A percentile compares a stretch with the other conserved stretches of the same genome.
Evolutionary conservation across 345 rosid species (phyloP).

Genomic region (Triadica sebifera): DNA sequence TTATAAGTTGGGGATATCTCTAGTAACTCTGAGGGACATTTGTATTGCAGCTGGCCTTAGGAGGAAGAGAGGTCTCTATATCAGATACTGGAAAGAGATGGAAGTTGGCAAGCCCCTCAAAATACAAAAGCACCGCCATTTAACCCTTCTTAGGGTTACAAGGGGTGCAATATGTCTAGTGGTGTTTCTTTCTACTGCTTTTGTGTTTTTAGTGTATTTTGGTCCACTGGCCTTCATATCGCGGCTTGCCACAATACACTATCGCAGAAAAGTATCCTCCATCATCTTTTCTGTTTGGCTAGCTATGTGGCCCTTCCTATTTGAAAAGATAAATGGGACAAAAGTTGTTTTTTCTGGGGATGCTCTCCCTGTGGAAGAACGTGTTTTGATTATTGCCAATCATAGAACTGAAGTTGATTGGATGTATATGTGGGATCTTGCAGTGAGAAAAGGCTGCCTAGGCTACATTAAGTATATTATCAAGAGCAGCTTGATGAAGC

Average conservation of each 20-base stretch:
- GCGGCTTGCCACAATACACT: conserved; percentile 48
- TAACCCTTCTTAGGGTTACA: conserved; percentile 57
- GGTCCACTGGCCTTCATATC: conserved; percentile 44
- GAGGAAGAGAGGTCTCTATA: conserved; percentile 14
- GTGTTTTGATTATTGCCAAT: conserved; percentile 63
- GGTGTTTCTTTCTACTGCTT: conserved; percentile 66
- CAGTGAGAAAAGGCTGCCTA: conserved; percentile 67
- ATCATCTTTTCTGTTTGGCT: conserved; percentile 68
- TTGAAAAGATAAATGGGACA: conserved; percentile 72
- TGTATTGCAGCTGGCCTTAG: conserved; percentile 36
- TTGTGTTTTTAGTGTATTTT: conserved; percentile 61
- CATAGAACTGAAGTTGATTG: conserved; percentile 95
- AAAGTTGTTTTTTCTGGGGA: conserved; percentile 69
- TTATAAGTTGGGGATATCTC: conserved; percentile 8
- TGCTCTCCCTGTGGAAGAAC: conserved; percentile 46
- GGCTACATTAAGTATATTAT: conserved; percentile 75
- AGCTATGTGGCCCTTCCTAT: conserved; percentile 80
- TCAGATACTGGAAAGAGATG: conserved; percentile 37
- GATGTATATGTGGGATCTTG: conserved; percentile 91
- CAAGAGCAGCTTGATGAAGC: conserved; percentile 78
- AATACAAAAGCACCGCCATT: conserved; percentile 46
- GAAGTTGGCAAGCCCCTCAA: conserved; percentile 43
- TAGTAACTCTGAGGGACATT: conserved; percentile 25
- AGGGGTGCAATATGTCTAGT: conserved; percentile 62
- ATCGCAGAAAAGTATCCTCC: conserved; percentile 52